Percentiles rank a stretch among this genome's conserved stretches.
These are phyloP conservation scores for Cladosporium colombiae DNA, from an alignment of 2,329 filamentous ascomycete species.

Conservation along the genomic window DNA sequence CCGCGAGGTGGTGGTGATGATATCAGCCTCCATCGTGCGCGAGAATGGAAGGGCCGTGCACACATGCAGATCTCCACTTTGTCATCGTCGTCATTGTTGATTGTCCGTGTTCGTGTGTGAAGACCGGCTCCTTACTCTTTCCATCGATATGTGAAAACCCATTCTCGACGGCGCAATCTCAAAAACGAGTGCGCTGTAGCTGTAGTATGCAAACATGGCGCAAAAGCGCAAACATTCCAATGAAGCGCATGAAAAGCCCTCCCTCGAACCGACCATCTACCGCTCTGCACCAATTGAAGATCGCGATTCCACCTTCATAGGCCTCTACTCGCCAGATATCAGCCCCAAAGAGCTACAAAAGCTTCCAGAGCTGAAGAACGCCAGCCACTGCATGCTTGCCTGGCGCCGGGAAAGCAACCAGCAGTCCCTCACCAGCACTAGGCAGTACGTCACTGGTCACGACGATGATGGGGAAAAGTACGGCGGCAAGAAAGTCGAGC, in stretches of 20 bases:
- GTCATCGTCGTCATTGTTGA: conserved; percentile 9
- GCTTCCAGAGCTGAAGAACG: conserved; percentile 46
- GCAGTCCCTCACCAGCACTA: conserved; percentile 42
- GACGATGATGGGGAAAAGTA: conserved; percentile 59
- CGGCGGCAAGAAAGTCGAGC: conserved; percentile 50
- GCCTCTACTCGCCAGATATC: conserved; percentile 50
- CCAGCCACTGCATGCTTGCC: conserved; percentile 54
- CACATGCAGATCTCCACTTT: background rate
- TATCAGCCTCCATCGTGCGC: background rate
- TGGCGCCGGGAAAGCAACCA: conserved; percentile 53
- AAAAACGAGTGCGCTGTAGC: background rate
- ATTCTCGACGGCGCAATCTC: background rate
- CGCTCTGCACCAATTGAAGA: conserved; percentile 50
- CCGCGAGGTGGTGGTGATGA: background rate
- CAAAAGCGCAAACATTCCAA: conserved; percentile 34
- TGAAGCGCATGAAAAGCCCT: background rate
- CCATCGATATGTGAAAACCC: background rate
- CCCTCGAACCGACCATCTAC: conserved; percentile 37
- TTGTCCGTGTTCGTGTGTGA: background rate
- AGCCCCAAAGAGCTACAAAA: conserved; percentile 45
- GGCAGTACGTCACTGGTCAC: conserved; percentile 46
- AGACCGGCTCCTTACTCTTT: background rate
- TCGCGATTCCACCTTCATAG: conserved; percentile 54
- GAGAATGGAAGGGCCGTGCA: background rate
- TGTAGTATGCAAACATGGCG: conserved; percentile 26